A percentile compares a stretch with the other conserved stretches of the same genome.
phyloP scores from a whole-genome alignment of 1,284 basidiomycete species.

The Malassezia dermatis region DNA sequence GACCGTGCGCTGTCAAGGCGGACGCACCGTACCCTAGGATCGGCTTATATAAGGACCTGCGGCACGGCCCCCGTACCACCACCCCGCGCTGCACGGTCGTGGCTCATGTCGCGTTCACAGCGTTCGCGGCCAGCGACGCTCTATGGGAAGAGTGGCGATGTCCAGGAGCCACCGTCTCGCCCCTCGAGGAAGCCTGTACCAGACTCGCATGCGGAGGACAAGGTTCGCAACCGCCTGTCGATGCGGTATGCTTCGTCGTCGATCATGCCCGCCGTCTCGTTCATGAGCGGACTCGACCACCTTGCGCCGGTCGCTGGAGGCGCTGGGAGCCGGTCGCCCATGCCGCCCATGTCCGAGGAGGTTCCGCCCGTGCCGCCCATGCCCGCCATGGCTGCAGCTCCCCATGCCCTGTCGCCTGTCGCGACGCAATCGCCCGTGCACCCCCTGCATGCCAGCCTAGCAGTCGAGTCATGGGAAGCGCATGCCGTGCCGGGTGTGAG shows the following conservation, averaged over 20 bases:
- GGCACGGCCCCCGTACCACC: background rate
- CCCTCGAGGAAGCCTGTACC: background rate
- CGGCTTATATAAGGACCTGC: background rate
- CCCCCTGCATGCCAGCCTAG: background rate
- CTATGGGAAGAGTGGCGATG: slow-evolving; percentile 18
- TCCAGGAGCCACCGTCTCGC: background rate
- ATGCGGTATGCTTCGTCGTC: slow-evolving; percentile 39
- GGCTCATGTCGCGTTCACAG: slow-evolving; percentile 38
- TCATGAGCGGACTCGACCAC: background rate
- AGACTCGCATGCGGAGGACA: slow-evolving; percentile 33
- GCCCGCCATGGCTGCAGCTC: background rate
- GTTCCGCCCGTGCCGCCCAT: background rate
- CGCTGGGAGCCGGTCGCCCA: slow-evolving; percentile 4
- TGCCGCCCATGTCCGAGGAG: slow-evolving; percentile 13
- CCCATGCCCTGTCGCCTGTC: background rate
- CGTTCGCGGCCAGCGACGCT: slow-evolving; percentile 45
- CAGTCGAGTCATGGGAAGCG: slow-evolving; percentile 1
- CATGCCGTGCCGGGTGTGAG: slow-evolving; percentile 16
- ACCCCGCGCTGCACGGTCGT: slow-evolving; percentile 2
- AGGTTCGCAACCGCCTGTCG: slow-evolving; percentile 43
- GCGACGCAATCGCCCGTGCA: background rate
- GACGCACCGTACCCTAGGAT: background rate
- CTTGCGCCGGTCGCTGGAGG: slow-evolving; percentile 14
- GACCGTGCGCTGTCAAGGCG: background rate
- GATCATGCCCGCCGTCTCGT: slow-evolving; percentile 15